These are phyloP conservation scores for Mortierella sp. DNA, from an alignment of 371 early-diverging fungal species.

Conservation along the genomic window DNA sequence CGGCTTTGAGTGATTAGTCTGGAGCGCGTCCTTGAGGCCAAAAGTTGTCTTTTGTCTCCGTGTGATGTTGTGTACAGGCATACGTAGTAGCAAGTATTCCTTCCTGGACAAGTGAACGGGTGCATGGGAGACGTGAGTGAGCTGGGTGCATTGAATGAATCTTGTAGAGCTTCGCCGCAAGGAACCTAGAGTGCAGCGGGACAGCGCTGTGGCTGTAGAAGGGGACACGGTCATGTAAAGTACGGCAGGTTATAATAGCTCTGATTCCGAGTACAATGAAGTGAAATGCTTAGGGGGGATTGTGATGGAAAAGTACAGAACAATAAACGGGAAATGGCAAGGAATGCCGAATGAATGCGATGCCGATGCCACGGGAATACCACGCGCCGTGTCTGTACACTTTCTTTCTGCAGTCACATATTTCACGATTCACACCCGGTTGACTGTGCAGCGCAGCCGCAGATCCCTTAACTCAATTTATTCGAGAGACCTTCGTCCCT, in stretches of 20 bases:
- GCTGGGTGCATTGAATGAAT: neutral
- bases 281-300: neutral
- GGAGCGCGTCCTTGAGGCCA: neutral
- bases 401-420: no score
- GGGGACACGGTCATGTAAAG: slow-evolving; percentile 24
- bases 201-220: slow-evolving; percentile 18
- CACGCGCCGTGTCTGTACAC: no score
- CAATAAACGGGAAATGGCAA: neutral
- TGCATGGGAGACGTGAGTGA: neutral
- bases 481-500: no score
- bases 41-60: neutral
- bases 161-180: slow-evolving; percentile 9
- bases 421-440: no score
- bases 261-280: no score
- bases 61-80: neutral
- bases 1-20: neutral
- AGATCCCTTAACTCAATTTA: no score
- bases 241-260: no score
- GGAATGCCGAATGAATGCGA: neutral
- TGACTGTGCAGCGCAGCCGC: no score
- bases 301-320: neutral
- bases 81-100: neutral
- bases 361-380: no score
- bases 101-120: neutral
- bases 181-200: slow-evolving; percentile 17